Evolutionary conservation across 164 flowering plant genomes (phyloP), one percentile per base, ranked within the genome.

Genomic region (Magnolia officinalis): DNA sequence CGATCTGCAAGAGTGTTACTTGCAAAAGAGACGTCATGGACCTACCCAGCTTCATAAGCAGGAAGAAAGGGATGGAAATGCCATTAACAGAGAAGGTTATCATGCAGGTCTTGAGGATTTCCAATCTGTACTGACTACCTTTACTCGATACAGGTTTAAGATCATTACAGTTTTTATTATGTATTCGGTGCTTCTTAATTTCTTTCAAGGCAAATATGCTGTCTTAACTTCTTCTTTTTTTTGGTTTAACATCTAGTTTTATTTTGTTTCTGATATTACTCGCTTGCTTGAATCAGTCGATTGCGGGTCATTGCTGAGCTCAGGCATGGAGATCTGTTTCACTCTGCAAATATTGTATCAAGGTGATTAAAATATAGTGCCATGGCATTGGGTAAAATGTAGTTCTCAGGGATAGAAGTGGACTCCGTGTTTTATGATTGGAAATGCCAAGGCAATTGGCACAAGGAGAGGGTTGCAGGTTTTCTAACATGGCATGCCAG

Each of bases 221-320:
- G 61, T 55, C 18, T 55, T 19, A 75, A 8, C 16, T 52, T 20
- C 7, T 49, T 26, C 66, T 26, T 29, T 6, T 45, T 45, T 52
- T 45, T 31, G 20, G 24, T 6, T 50, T 50, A 23, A 67, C 66
- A 55, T 20, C 7, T 29, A 52, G 1, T 8, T 52, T 14, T 70
- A 4, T 11, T 67, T 20, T 67, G 1, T 66, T 72, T 20, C 31
- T 24, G 19, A 37, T 37, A 37, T 37, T 19, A 1, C 29, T 71
- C 8, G 1, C 45, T 50, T 58, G 23, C 26, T 74, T 81, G 71
- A 20, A 71, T 81, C 86, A 96, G 99, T 81, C 97, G 93, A 72
- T 81, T 96, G 84, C 88, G 94, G 81, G 99, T 94, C 52, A 90
- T 94, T 87, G 94, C 98, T 37, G 99, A 94, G 78, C 89, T 94